Evolutionary conservation across 2,329 filamentous ascomycete genomes (phyloP).

Genomic region (Aspergillus spinulosporus): DNA sequence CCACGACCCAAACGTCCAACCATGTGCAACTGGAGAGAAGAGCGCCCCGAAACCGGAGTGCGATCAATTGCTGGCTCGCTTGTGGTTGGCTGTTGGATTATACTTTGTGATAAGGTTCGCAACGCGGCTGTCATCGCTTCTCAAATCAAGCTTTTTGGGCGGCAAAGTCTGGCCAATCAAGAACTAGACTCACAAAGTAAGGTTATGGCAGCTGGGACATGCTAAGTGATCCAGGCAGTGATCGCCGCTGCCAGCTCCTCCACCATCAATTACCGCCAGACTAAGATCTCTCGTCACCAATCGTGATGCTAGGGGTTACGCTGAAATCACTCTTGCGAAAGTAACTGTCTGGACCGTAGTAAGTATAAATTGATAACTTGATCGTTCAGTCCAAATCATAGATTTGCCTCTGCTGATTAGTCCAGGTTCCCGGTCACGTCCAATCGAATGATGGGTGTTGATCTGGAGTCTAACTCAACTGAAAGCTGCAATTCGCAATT

Average conservation of each 20-base stretch:
- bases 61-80: no score
- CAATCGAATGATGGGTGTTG: neutral
- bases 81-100: neutral
- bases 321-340: no score
- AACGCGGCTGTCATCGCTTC: neutral
- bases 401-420: no score
- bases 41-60: no score
- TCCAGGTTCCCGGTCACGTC: no score
- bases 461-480: no score
- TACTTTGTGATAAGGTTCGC: neutral
- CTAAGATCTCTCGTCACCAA: no score
- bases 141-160: neutral
- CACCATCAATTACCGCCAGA: neutral
- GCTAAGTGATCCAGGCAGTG: neutral
- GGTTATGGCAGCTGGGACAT: neutral
- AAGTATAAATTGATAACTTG: no score
- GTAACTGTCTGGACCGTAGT: no score
- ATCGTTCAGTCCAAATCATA: no score
- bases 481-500: no score
- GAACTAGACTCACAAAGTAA: neutral
- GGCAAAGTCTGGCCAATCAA: neutral
- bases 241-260: neutral
- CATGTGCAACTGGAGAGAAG: constrained; percentile 1
- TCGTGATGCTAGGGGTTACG: no score
- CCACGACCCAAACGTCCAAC: constrained; percentile 22